Percentiles rank a stretch among this genome's conserved stretches.
Evolutionary conservation across 1,284 basidiomycete species (phyloP).

Genomic region (Rhodotorula sp.): DNA sequence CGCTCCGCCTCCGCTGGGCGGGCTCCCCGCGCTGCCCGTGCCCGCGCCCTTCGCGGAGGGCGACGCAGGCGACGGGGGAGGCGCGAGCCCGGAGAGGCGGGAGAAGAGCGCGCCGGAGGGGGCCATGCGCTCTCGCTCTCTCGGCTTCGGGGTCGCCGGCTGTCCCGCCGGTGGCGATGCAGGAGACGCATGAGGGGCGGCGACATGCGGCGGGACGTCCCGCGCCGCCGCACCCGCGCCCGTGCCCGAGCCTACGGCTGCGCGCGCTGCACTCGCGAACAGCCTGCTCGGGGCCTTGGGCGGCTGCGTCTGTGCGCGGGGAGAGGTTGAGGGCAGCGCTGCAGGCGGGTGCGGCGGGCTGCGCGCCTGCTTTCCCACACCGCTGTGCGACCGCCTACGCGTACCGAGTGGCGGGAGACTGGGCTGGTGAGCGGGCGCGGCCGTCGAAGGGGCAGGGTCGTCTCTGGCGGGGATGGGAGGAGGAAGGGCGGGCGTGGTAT

Average conservation of each 20-base stretch:
- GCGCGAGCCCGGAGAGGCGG: conserved; percentile 2
- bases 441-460: neutral
- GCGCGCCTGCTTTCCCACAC: neutral
- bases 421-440: neutral
- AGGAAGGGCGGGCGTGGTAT: neutral
- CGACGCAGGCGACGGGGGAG: neutral
- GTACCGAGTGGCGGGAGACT: neutral
- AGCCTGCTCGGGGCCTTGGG: neutral
- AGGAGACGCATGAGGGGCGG: neutral
- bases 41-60: neutral
- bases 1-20: neutral
- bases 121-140: neutral
- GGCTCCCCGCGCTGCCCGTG: no score
- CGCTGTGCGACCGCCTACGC: neutral
- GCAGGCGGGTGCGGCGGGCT: neutral
- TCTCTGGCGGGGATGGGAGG: neutral
- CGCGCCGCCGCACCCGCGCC: neutral
- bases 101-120: conserved; percentile 1
- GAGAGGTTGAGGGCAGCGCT: neutral
- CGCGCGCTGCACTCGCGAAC: conserved; percentile 8
- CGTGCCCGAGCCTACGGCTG: neutral
- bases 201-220: conserved; percentile 11
- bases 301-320: neutral
- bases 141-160: no score
- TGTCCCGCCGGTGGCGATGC: neutral